Conservation (phyloP, 1,139 yeast genomes). For the Diutina sp. region DNA sequence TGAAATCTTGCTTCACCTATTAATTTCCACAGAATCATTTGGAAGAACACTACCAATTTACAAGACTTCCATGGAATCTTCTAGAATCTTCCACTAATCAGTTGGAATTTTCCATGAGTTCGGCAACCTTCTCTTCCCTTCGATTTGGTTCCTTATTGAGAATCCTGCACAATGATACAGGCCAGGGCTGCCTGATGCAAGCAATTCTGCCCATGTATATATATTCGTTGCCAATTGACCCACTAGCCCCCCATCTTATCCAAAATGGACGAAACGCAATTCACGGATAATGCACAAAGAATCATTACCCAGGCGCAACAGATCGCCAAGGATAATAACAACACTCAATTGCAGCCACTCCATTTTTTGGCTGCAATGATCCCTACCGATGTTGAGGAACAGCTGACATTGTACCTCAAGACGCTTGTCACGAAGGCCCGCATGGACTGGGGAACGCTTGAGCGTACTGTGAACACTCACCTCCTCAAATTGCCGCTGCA, state of each 20-base stretch:
- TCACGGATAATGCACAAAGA: conserved; percentile 86
- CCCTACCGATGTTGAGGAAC: conserved; percentile 50
- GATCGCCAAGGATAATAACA: conserved; percentile 73
- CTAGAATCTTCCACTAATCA: background rate
- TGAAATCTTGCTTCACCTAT: background rate
- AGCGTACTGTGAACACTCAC: conserved; percentile 67
- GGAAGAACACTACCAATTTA: no score
- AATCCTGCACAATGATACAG: background rate
- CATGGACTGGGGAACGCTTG: conserved; percentile 75
- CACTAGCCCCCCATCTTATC: background rate
- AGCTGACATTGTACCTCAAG: conserved; percentile 59
- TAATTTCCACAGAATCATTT: no score
- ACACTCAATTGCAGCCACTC: conserved; percentile 72
- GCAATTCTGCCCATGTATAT: background rate
- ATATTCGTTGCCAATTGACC: background rate
- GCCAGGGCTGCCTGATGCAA: background rate
- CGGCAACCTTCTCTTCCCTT: background rate
- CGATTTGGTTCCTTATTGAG: background rate
- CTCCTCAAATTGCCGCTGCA: conserved; percentile 81
- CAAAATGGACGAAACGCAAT: conserved; percentile 55
- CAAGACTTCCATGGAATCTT: background rate
- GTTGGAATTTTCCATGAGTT: background rate
- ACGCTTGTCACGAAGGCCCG: conserved; percentile 82
- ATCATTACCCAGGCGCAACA: conserved; percentile 70
- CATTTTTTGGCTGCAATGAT: conserved; percentile 91